Conservation (phyloP, 1,139 yeast genomes). For the Yamadazyma epiphylla region DNA sequence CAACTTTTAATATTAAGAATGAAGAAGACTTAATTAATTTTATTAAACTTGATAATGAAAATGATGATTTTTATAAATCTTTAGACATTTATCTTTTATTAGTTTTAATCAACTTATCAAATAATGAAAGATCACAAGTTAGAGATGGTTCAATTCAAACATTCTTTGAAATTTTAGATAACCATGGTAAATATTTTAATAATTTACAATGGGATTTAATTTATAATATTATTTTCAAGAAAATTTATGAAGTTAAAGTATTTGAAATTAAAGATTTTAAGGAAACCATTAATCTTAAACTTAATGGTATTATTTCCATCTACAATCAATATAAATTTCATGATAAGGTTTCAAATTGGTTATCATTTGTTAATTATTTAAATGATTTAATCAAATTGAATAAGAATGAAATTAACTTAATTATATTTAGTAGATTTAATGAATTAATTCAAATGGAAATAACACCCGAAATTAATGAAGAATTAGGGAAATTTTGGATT, state of each 20-base stretch:
- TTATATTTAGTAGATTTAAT: slow-evolving; percentile 50
- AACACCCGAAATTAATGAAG: slow-evolving; percentile 25
- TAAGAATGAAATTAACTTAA: slow-evolving; percentile 46
- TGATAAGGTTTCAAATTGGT: slow-evolving; percentile 39
- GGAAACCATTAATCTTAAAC: slow-evolving; percentile 54
- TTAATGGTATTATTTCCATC: slow-evolving; percentile 56
- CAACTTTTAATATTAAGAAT: slow-evolving; percentile 7
- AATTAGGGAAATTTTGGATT: slow-evolving; percentile 64
- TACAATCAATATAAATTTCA: slow-evolving; percentile 34
- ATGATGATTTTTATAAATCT: slow-evolving; percentile 21
- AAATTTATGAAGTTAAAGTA: slow-evolving; percentile 16
- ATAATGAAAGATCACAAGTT: slow-evolving; percentile 71
- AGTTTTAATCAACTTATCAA: slow-evolving; percentile 58
- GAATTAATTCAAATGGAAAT: slow-evolving; percentile 30
- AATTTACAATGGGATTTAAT: slow-evolving; percentile 52
- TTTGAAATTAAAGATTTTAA: slow-evolving; percentile 40
- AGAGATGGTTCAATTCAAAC: slow-evolving; percentile 89
- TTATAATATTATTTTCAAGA: slow-evolving; percentile 47
- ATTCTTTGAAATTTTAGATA: slow-evolving; percentile 76
- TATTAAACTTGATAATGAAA: slow-evolving; percentile 1
- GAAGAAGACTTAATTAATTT: slow-evolving; percentile 9
- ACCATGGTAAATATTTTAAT: slow-evolving; percentile 57
- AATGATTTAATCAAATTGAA: slow-evolving; percentile 31
- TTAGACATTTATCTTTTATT: slow-evolving; percentile 66
- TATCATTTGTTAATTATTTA: slow-evolving; percentile 47